Base-by-base conservation (phyloP, 2,329 filamentous ascomycete species). In the Hypoxylon rubiginosum region DNA sequence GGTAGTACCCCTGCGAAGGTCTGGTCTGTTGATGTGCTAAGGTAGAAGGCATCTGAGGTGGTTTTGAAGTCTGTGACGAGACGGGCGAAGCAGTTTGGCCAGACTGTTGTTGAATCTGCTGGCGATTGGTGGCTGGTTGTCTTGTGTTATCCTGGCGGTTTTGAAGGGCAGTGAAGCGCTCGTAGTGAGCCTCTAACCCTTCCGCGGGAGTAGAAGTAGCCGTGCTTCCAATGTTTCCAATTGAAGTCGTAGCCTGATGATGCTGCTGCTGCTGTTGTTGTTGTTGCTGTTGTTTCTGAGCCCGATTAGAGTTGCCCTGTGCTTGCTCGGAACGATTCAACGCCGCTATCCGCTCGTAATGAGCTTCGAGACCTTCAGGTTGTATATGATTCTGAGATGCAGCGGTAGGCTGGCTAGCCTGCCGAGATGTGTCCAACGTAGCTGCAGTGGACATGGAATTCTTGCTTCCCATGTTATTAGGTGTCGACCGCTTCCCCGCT, bases 101-200 rank as follows among this genome's bases (percentile, higher is more conserved):
- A 15, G 67, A 51, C 34, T 66, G 69, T 46, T 72, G 70, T 36
- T 72, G 72, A 41, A 74, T 72, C 54, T 75, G 74, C 36, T 76
- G 75, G 21, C 74, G 73, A 50, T 63, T 70, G 6, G 64, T 34
- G 8, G 67, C 53, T 19, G 70, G 28, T 51, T 74, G 73, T 50
- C 73, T 72, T 21, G 69, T 52, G 48, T 26, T 70, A 17, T 75
- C 73, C 8, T 71, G 68, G n/a, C 71, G 51, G 46, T 67, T 75
- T 59, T 75, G 76, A 26, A 76, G 62, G 2, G 69, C 58, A 11
- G 72, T 68, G 34, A 77, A 76, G 19, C 73, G 75, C 17, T 77
- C 75, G 41, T 71, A 75, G 24, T 76, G 75, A 11, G 73, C 74
- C 26, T 75, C 75, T 28, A 78, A 60, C 13, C 76, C 73, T 36